Base-by-base conservation (phyloP, 495 filamentous ascomycete species). In the Penicillium pulvis region DNA sequence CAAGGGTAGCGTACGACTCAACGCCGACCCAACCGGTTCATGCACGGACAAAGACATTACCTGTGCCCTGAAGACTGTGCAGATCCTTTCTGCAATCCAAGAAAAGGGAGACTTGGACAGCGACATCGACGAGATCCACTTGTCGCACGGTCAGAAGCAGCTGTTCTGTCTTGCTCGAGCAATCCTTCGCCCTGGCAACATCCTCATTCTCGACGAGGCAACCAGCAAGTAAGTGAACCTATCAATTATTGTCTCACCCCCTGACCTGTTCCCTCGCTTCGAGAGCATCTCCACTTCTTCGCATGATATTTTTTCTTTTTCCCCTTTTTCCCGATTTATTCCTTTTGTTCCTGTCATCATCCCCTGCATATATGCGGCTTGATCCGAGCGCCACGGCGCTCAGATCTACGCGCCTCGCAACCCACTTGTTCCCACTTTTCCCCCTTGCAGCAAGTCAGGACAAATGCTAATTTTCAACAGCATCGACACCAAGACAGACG, bases 91-190 rank as follows among this genome's bases (percentile, higher is more conserved):
- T 1, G 73, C 80, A 28, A 66, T 87, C 48, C 36, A 71, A n/a
- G 74, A 78, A 39, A 75, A 79, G 23, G 84, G 81, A 0, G 81
- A 78, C 0, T 72, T 88, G 0, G 76, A 78, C 49, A 77, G 75
- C 2, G 72, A 79, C 10, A 76, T 87, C 47, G 75, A 77, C 7
- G 75, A 72, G 11, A 71, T 79, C 43, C 72, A 74, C 58, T 75
- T 88, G 5, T 85, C 81, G 0, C 79, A 82, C 47, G 87, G 87
- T 1, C 86, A 90, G 61, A 75, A 75, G 36, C 87, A 89, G 70
- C 79, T 90, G 5, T 80, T 89, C 61, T 82, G 81, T 58, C 75
- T 90, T n/a, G 85, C 81, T 4, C 76, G 86, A 3, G 86, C 83
- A 0, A 69, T 90, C 9, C 70, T 90, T 31, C 69, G 79, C 26